Base-by-base conservation (phyloP, 371 early-diverging fungal genomes). In the Mucor circinelloides region DNA sequence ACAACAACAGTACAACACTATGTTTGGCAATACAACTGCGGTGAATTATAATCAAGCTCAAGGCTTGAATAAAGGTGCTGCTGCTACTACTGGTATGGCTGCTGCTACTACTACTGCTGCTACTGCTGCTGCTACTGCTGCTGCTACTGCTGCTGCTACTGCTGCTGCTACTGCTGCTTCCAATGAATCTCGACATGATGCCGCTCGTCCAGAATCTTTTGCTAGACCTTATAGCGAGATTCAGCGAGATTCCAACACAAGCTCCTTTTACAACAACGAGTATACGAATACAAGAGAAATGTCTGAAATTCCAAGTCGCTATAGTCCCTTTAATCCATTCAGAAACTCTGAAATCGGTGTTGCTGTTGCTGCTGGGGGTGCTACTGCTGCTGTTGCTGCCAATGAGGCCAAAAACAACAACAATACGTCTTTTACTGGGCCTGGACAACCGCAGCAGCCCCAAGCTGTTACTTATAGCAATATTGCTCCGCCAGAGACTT, bases 311-410 rank as follows among this genome's bases (percentile, higher is more conserved):
- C 55, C 50, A 36, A 48, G 32, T 12, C 50, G 57, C 25, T 66
- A 69, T 12, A 62, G 67, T 23, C 69, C 80, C 1, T 74, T 72
- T 40, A 80, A 80, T 52, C 81, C 81, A 3, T 80, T 78, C 61
- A 69, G 78, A 31, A 54, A 68, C 32, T 75, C 76, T 13, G 54
- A 61, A 9, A 44, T 46, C 23, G 50, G 40, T 32, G 44, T 55
- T 28, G 57, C 40, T 6, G n/a, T 31, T 31, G 56, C 23, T 17
- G 38, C 15, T 0, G 23, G 46, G 0, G 58, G 34, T 28, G 13
- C 36, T 27, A 15, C 10, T 56, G 60, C 48, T 32, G 34, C 34
- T 19, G 42, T 52, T 58, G 44, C 23, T 13, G 25, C 28, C 19
- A 4, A 27, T 42, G 58, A 48, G 21, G n/a, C 19, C 12, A 30